Conservation (phyloP, 1,284 basidiomycete genomes). For the Ceratobasidium sp. region DNA sequence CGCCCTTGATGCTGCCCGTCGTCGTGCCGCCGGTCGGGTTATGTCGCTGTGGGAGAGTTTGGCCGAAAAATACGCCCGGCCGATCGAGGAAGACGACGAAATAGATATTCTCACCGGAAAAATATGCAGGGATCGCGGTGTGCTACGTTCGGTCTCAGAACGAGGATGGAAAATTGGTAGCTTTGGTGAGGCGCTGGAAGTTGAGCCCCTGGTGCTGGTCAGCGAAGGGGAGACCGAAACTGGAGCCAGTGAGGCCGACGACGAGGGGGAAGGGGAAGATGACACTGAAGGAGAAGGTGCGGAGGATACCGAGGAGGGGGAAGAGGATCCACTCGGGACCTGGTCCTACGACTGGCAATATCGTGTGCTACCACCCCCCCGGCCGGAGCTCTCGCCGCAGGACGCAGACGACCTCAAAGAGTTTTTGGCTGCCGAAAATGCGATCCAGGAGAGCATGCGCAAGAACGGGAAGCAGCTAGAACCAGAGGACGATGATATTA, state of each 20-base stretch:
- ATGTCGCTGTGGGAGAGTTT: slow-evolving; percentile 44
- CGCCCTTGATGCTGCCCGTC: slow-evolving; percentile 39
- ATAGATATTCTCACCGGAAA: slow-evolving; percentile 43
- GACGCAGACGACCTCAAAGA: slow-evolving; percentile 41
- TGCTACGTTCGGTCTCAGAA: slow-evolving; percentile 38
- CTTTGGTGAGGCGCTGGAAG: slow-evolving; percentile 34
- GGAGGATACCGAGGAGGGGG: slow-evolving; percentile 35
- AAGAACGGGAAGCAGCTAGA: slow-evolving; percentile 27
- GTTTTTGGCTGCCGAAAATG: slow-evolving; percentile 41
- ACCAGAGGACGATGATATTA: slow-evolving; percentile 31
- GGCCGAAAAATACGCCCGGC: slow-evolving; percentile 43
- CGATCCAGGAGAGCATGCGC: slow-evolving; percentile 19
- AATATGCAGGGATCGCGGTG: slow-evolving; percentile 42
- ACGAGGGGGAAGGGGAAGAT: slow-evolving; percentile 26
- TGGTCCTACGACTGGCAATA: slow-evolving; percentile 34
- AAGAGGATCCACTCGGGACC: slow-evolving; percentile 15
- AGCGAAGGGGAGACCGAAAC: slow-evolving; percentile 36
- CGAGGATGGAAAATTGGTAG: slow-evolving; percentile 36
- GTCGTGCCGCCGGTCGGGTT: slow-evolving; percentile 42
- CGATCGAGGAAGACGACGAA: slow-evolving; percentile 44
- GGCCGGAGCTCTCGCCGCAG: slow-evolving; percentile 40
- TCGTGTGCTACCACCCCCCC: slow-evolving; percentile 8
- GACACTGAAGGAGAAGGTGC: slow-evolving; percentile 12
- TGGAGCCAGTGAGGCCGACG: slow-evolving; percentile 31
- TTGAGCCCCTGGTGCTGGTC: slow-evolving; percentile 12